Percentiles rank a stretch among this genome's conserved stretches.
Conservation (phyloP, 768 basidiomycete species). For the Agrocybe pediades region DNA sequence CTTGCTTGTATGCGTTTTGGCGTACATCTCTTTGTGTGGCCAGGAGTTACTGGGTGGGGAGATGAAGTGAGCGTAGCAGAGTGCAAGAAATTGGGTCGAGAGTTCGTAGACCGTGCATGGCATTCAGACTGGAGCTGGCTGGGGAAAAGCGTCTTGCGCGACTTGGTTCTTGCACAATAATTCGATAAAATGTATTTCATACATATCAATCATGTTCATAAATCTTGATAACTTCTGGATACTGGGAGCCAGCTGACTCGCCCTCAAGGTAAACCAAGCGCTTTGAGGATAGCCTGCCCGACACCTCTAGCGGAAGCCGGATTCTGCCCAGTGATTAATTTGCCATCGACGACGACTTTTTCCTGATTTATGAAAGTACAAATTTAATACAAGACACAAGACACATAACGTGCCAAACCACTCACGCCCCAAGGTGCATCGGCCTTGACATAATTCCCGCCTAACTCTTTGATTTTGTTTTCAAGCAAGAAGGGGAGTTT, state of each 20-base stretch:
- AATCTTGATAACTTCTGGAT: too few species aligned
- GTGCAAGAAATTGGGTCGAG: background rate
- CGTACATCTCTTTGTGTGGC: background rate
- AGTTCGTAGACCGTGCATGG: background rate
- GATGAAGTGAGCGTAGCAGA: background rate
- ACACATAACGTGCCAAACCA: conserved; percentile 14
- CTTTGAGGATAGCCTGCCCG: conserved; percentile 58
- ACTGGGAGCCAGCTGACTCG: too few species aligned
- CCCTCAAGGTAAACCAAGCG: conserved; percentile 31
- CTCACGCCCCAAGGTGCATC: conserved; percentile 57
- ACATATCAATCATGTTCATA: background rate
- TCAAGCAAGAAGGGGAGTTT: conserved; percentile 76
- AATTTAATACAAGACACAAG: background rate
- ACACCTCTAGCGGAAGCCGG: conserved; percentile 55
- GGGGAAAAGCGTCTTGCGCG: background rate
- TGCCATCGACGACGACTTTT: conserved; percentile 59
- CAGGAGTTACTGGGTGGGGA: background rate
- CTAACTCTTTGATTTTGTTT: conserved; percentile 59
- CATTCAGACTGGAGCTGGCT: background rate
- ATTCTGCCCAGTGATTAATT: conserved; percentile 74
- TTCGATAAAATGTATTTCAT: background rate
- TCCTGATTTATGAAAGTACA: conserved; percentile 23
- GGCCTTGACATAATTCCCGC: conserved; percentile 67
- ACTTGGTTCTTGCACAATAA: background rate
- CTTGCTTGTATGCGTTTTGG: background rate